Evolutionary conservation across 75 land plant genomes (phyloP), one percentile per base, ranked within the genome.

Genomic region (Sequoia sempervirens): DNA sequence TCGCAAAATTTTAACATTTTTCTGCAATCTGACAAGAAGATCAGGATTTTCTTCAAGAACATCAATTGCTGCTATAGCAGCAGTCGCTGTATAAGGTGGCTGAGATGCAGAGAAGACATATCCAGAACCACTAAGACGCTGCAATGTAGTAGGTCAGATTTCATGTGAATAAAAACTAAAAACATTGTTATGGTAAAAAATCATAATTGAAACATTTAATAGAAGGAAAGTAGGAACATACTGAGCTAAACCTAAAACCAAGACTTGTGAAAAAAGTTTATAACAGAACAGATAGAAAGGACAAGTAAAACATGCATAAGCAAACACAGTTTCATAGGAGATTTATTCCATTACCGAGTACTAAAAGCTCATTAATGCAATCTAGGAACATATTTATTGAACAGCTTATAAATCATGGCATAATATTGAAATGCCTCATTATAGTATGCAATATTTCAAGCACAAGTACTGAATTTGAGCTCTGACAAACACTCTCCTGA

Each of bases 81-180:
- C 95, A 91, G 88, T 88, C 18, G 95, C 99, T 73, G 92, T 89
- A 86, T 92, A 95, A 11, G 97, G 99, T 75, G 97, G 97, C 87
- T 91, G 87, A 32, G 99, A 94, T 32, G 97, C 95, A 74, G 99
- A 97, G 81, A 95, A 97, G 38, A 92, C 93, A 86, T 93, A 97
- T 1, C 99, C 99, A 76, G 93, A 85, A 85, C 99, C 92, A 88
- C 95, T 93, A 17, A 95, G 89, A 50, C 97, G 95, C 99, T 97
- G 92, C 84, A 81, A 86, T 80, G 54, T 52, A 3, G 5, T 66
- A n/a, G 1, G 10, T 66, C 11, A 66, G 70, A 66, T 11, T n/a
- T n/a, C 28, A 28, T n/a, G 9, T 66, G 28, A 28, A 0, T 66
- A 66, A 26, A 66, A 66, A n/a, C 0, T 40, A n/a, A n/a, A n/a